Evolutionary conservation across 257 asterid species (phyloP).

Genomic region (Solanum rostratum): DNA sequence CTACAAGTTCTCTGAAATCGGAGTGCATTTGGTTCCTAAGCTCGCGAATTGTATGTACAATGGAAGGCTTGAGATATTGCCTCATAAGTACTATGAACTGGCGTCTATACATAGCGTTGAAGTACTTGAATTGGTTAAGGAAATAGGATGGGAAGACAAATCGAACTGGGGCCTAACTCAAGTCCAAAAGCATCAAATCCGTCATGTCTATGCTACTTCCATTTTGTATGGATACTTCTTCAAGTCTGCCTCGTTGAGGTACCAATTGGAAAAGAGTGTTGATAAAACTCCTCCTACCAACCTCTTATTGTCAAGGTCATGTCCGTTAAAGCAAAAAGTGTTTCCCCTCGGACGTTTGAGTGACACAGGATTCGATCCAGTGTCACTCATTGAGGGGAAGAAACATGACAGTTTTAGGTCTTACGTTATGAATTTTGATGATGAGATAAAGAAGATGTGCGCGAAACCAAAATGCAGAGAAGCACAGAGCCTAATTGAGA

Average conservation of each 20-base stretch:
- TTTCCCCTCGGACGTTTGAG: conserved; percentile 11
- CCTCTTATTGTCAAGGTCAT: conserved; percentile 11
- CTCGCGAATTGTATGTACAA: conserved; percentile 61
- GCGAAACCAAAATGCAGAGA: conserved; percentile 57
- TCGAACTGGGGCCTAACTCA: conserved; percentile 40
- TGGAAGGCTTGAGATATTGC: conserved; percentile 66
- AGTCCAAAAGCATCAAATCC: conserved; percentile 28
- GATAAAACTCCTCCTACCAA: background rate
- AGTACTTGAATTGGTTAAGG: conserved; percentile 58
- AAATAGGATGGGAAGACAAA: conserved; percentile 39
- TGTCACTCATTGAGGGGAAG: conserved; percentile 7
- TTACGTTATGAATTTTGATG: conserved; percentile 49
- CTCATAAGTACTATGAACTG: conserved; percentile 72
- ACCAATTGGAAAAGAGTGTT: conserved; percentile 44
- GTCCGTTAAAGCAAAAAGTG: conserved; percentile 18
- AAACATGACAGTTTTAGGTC: conserved; percentile 24
- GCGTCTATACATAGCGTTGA: conserved; percentile 65
- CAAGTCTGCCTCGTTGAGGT: conserved; percentile 60
- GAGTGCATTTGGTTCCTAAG: conserved; percentile 64
- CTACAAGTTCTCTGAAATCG: conserved; percentile 43
- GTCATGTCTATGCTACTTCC: conserved; percentile 48
- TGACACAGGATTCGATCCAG: conserved; percentile 16
- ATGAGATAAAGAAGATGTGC: conserved; percentile 38
- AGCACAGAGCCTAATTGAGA: conserved; percentile 47
- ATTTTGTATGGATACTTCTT: conserved; percentile 70